phyloP scores from a whole-genome alignment of 176 grass and related monocot species.

The Carex scoparia region DNA sequence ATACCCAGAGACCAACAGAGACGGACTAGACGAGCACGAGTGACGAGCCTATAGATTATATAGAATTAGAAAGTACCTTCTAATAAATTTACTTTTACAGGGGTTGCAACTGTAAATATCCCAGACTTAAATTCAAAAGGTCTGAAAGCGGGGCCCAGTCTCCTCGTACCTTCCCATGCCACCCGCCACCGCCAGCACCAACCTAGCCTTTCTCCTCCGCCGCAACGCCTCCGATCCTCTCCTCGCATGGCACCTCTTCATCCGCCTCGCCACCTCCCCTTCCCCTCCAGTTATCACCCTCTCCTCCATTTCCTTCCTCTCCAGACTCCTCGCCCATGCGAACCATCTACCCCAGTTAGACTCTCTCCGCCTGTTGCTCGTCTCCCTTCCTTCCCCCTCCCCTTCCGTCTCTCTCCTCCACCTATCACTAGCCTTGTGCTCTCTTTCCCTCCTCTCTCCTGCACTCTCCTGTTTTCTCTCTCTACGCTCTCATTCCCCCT shows the following conservation, averaged over 20 bases:
- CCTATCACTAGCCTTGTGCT: conserved; percentile 26
- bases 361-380: conserved; percentile 37
- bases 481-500: conserved; percentile 51
- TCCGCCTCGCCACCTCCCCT: conserved; percentile 9
- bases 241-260: conserved; percentile 32
- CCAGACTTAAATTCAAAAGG: background rate
- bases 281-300: conserved; percentile 37
- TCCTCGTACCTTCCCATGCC: conserved; percentile 40
- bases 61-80: too few species aligned
- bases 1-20: too few species aligned
- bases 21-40: too few species aligned
- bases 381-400: conserved; percentile 30
- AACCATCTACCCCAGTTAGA: conserved; percentile 38
- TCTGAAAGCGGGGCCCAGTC: background rate
- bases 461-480: conserved; percentile 55
- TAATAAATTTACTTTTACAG: background rate
- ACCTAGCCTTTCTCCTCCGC: conserved; percentile 58
- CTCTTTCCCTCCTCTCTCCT: conserved; percentile 34
- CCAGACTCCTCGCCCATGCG: conserved; percentile 36
- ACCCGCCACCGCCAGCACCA: conserved; percentile 35
- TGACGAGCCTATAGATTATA: too few species aligned
- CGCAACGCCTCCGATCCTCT: conserved; percentile 40
- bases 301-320: conserved; percentile 40
- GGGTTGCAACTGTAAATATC: background rate
- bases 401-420: conserved; percentile 14